A percentile compares a stretch with the other conserved stretches of the same genome.
Evolutionary conservation across 140 eudicot genomes (phyloP).

Genomic region (Stevia rebaudiana): DNA sequence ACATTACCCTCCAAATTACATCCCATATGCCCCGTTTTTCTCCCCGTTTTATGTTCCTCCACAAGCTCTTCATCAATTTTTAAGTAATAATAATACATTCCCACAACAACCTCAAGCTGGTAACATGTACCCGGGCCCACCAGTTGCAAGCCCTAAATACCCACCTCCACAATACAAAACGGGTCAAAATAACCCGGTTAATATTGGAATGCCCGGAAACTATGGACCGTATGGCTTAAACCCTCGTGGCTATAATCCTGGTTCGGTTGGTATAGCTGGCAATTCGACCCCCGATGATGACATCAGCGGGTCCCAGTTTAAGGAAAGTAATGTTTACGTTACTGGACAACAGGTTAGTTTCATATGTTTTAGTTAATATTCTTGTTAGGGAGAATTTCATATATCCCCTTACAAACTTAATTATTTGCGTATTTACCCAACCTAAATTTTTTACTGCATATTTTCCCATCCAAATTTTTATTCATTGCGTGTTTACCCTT

Average conservation of each 20-base stretch:
- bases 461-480: no score
- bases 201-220: conserved; percentile 55
- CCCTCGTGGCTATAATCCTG: conserved; percentile 45
- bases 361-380: background rate
- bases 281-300: conserved; percentile 71
- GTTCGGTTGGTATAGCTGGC: conserved; percentile 48
- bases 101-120: conserved; percentile 84
- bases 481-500: no score
- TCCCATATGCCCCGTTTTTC: conserved; percentile 70
- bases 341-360: conserved; percentile 77
- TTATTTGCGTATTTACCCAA: no score
- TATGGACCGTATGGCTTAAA: conserved; percentile 69
- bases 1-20: conserved; percentile 74
- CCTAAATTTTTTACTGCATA: no score
- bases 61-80: conserved; percentile 68
- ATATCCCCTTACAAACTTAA: no score
- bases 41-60: conserved; percentile 72
- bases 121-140: conserved; percentile 53
- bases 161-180: conserved; percentile 67
- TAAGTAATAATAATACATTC: conserved; percentile 62
- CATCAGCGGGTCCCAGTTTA: conserved; percentile 57
- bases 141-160: conserved; percentile 54
- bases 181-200: conserved; percentile 48
- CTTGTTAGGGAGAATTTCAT: no score
- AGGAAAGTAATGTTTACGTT: conserved; percentile 66